Evolutionary conservation across 805 yeast species (phyloP).

Genomic region (Scheffersomyces coipomensis): DNA sequence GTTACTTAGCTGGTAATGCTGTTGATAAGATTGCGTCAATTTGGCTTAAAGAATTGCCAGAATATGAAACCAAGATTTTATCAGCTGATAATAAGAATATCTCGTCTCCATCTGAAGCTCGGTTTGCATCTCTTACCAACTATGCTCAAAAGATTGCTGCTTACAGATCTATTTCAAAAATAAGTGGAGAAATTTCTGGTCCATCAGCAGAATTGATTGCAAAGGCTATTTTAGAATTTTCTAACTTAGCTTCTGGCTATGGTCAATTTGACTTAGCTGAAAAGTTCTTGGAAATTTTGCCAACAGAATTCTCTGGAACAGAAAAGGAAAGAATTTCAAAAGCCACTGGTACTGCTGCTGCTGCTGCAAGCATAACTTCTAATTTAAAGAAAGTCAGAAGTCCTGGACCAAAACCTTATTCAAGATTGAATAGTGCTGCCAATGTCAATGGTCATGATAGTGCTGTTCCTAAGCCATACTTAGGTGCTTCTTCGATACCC

Average conservation of each 20-base stretch:
- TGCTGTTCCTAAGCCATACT: conserved; percentile 14
- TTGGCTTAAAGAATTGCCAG: conserved; percentile 75
- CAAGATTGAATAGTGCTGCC: conserved; percentile 12
- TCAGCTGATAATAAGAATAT: conserved; percentile 39
- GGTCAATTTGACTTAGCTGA: conserved; percentile 85
- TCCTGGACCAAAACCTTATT: conserved; percentile 11
- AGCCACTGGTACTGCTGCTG: conserved; percentile 46
- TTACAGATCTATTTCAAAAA: conserved; percentile 53
- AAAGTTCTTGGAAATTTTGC: conserved; percentile 65
- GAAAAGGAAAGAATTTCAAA: conserved; percentile 79
- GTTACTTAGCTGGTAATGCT: conserved; percentile 79
- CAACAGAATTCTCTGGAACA: conserved; percentile 65
- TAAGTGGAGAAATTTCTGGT: conserved; percentile 33
- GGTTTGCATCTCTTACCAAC: conserved; percentile 74
- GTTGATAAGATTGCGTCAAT: conserved; percentile 74
- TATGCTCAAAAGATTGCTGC: conserved; percentile 83
- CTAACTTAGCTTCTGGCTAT: conserved; percentile 71
- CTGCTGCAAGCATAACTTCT: conserved; percentile 1
- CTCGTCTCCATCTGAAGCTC: conserved; percentile 74
- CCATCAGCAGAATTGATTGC: conserved; percentile 51
- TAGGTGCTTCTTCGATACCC: conserved; percentile 3
- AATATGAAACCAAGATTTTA: conserved; percentile 42
- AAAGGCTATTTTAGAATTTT: conserved; percentile 74
- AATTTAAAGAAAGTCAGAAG: conserved; percentile 2
- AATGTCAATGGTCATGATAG: conserved; percentile 14